Base-by-base conservation (phyloP, 306 rosid species). In the Cucumis cinereus region DNA sequence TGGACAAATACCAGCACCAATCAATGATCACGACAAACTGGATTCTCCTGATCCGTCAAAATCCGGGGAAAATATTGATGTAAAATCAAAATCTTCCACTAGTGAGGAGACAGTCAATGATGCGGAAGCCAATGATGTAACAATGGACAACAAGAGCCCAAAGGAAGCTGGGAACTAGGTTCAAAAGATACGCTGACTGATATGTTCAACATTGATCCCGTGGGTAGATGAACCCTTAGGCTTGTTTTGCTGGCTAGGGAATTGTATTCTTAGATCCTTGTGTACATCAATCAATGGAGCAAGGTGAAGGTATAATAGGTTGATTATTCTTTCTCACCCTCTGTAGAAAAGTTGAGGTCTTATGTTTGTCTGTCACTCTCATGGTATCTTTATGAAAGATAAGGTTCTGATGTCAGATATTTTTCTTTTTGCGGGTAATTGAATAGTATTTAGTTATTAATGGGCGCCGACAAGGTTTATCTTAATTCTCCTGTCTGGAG, bases 1-100 rank as follows among this genome's bases (percentile, higher is more conserved):
- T 74, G 91, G 70, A 28, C 86, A 78, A 61, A 71, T 79, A 64
- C 76, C 38, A 30, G 84, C 45, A 40, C 64, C 89, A 30, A 16
- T 71, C 45, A 64, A 58, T 33, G 83, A 83, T 81, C 77, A 72
- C 36, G 77, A 79, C 0, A 73, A 69, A 50, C 45, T 70, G 43
- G 79, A 67, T 76, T 76, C 84, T 79, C 68, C 84, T 19, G 86
- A 69, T 62, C 80, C 80, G 52, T 52, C 76, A 10, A 72, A 50
- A 17, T 72, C 61, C 12, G 76, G 19, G 7, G 76, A 28, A 28
- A 70, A 47, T 0, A 8, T 23, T 10, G 19, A 72, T 30, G 3
- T 33, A 50, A 52, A 72, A 72, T 52, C 76, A 30, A 30, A 72
- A 30, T 26, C 76, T 72, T 50, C 61, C 47, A 50, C 47, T 50